phyloP scores from a whole-genome alignment of 2,329 filamentous ascomycete genomes.

The Colletotrichum sp. region DNA sequence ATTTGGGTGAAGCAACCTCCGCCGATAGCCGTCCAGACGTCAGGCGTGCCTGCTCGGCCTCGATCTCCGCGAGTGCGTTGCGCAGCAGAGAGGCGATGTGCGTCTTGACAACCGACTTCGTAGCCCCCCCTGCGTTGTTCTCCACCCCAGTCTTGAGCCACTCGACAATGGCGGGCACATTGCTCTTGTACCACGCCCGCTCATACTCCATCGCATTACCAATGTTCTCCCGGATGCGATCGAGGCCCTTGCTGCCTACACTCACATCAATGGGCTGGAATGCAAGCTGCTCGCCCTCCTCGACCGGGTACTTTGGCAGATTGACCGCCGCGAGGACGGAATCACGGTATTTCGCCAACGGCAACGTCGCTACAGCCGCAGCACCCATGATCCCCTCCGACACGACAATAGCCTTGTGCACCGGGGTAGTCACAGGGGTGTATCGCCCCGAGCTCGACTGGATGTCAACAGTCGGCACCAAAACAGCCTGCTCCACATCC shows the following conservation, averaged over 20 bases:
- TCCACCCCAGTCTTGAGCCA: constrained; percentile 66
- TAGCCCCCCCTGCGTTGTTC: constrained; percentile 40
- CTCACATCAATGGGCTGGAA: constrained; percentile 68
- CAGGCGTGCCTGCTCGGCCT: constrained; percentile 49
- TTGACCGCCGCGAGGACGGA: constrained; percentile 64
- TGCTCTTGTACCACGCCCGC: constrained; percentile 75
- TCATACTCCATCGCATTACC: constrained; percentile 76
- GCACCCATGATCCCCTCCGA: constrained; percentile 75
- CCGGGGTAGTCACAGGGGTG: constrained; percentile 76
- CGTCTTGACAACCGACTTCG: constrained; percentile 70
- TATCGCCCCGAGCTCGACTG: constrained; percentile 68
- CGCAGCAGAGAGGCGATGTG: constrained; percentile 72
- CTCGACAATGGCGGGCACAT: constrained; percentile 65
- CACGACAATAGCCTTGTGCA: constrained; percentile 81
- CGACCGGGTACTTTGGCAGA: constrained; percentile 48
- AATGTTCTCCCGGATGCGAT: constrained; percentile 71
- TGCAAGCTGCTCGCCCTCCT: constrained; percentile 39
- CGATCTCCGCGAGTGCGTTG: constrained; percentile 56
- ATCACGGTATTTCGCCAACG: constrained; percentile 40
- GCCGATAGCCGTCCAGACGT: constrained; percentile 36
- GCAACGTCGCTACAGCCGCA: constrained; percentile 53
- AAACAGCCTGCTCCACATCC: constrained; percentile 65
- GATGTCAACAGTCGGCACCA: constrained; percentile 79
- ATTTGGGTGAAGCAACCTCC: constrained; percentile 39
- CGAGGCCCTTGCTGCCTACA: constrained; percentile 66